Evolutionary conservation across 495 filamentous ascomycete species (phyloP), one percentile per base, ranked within the genome.

Genomic region (Daldinia childiae): DNA sequence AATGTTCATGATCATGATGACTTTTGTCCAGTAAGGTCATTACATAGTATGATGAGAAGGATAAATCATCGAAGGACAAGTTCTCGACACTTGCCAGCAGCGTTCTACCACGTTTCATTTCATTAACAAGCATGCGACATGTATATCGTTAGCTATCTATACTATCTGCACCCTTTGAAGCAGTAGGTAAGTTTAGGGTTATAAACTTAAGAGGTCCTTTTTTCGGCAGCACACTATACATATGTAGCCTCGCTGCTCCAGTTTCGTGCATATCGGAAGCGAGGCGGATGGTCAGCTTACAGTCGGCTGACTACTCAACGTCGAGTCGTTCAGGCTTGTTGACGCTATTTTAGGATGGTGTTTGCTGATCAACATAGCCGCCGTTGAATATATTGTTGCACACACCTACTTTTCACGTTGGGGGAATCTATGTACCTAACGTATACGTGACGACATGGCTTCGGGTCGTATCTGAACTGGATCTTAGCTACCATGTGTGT

Each of bases 241-340:
- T 36, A 36, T 36, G 12, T 36, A 69, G 71, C 66, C 62, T 73
- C 58, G 30, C 29, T 73, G 45, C 71, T 68, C 71, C 57, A 66
- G 51, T 73, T 57, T 69, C 62, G 59, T 73, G 71, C 66, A 73
- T 73, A 39, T 69, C 68, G 62, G 66, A 69, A 66, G 71, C 67
- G 66, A 73, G 66, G 62, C 66, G 66, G 71, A 61, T 69, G 62
- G 61, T 66, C 65, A 69, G 58, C 66, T 69, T 69, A 61, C 62
- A 69, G 61, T 45, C 69, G 51, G 54, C 58, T 55, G 30, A 62
- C 58, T 48, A 60, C 50, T 38, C n/a, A 14, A 34, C 32, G 19
- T 36, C 17, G 26, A 69, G 36, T 60, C 43, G 21, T 27, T 58
- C 29, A 48, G 41, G 41, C 64, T 48, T n/a, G 29, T 27, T n/a